phyloP scores from a whole-genome alignment of 495 filamentous ascomycete genomes.

The Podospora pseudoanserina region DNA sequence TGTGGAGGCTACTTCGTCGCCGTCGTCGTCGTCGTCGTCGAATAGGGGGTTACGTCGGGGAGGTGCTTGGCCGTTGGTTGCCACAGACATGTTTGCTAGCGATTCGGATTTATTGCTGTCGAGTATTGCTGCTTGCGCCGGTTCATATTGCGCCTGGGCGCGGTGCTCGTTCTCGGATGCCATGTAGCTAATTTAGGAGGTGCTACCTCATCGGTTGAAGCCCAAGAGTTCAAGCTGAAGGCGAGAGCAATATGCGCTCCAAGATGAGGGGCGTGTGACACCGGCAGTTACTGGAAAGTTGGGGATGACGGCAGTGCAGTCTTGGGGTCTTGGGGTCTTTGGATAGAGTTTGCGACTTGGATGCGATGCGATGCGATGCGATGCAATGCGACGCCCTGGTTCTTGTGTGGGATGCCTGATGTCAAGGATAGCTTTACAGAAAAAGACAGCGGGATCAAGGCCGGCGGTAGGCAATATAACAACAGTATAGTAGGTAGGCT shows the following conservation, averaged over 20 bases:
- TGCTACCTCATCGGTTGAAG: not conserved
- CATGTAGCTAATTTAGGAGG: not conserved
- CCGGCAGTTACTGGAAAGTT: not conserved
- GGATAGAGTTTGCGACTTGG: not conserved
- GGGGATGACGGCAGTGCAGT: not conserved
- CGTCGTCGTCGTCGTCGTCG: conserved; percentile 15
- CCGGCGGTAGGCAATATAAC: not conserved
- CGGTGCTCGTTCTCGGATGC: not conserved
- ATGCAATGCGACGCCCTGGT: not conserved
- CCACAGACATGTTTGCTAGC: not conserved
- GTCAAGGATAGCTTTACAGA: not conserved
- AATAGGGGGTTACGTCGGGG: conserved; percentile 13
- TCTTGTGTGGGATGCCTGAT: not conserved
- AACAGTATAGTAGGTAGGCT: not conserved
- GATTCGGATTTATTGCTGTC: not conserved
- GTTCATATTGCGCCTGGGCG: not conserved
- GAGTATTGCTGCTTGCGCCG: not conserved
- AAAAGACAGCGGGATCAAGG: not conserved
- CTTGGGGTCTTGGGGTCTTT: not conserved
- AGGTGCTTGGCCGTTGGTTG: not conserved
- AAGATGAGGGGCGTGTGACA: not conserved
- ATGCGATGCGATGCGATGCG: not conserved
- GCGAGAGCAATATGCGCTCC: not conserved
- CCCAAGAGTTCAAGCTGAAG: not conserved
- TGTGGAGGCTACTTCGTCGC: conserved; percentile 13